These are phyloP conservation scores for Clausena lansium DNA, from an alignment of 345 rosid genomes.

Conservation along the genomic window DNA sequence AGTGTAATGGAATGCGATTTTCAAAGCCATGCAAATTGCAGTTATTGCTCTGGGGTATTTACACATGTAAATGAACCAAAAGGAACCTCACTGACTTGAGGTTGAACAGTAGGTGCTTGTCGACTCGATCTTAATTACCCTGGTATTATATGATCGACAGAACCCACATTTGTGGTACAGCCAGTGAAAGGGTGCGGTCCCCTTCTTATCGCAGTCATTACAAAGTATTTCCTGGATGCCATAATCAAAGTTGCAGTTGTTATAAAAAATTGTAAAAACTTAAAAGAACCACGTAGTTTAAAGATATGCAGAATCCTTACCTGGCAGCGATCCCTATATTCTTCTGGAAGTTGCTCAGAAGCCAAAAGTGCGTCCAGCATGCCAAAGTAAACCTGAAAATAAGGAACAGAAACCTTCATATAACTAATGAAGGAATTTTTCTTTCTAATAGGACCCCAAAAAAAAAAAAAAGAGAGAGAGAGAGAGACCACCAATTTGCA, in stretches of 20 bases:
- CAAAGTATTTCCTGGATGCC: conserved; percentile 64
- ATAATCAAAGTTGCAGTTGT: background rate
- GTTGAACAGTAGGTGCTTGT: conserved; percentile 16
- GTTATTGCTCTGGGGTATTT: background rate
- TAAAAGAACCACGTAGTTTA: background rate
- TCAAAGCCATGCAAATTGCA: background rate
- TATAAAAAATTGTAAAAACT: background rate
- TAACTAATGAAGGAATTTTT: background rate
- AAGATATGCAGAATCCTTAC: conserved; percentile 18
- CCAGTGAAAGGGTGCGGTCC: conserved; percentile 69
- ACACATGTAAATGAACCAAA: conserved; percentile 11
- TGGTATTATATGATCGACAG: conserved; percentile 71
- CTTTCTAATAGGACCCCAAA: background rate
- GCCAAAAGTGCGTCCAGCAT: conserved; percentile 62
- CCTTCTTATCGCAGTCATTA: conserved; percentile 71
- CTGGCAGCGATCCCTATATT: conserved; percentile 55
- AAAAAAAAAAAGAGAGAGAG: too few relatives aligned
- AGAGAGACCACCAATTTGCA: background rate
- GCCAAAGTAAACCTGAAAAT: conserved; percentile 54
- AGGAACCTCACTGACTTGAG: conserved; percentile 12
- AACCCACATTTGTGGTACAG: conserved; percentile 64
- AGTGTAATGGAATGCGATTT: background rate
- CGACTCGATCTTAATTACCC: conserved; percentile 33
- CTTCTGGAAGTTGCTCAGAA: conserved; percentile 61
- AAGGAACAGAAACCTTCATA: background rate